Evolutionary conservation across 192 early-diverging fungal genomes (phyloP).

Genomic region (Umbelopsis sp.): DNA sequence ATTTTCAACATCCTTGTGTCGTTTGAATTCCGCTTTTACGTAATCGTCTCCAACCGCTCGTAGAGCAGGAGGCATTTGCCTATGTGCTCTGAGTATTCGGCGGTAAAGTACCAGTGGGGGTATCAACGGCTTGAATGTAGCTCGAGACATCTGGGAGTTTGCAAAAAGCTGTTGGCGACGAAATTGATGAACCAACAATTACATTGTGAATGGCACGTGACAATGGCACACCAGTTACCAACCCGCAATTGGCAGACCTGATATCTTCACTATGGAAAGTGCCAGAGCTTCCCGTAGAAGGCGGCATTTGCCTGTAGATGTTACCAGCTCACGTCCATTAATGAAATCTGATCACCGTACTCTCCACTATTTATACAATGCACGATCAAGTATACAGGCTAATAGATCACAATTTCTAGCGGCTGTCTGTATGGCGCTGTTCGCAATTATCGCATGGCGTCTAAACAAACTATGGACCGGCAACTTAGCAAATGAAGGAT

Average conservation of each 20-base stretch:
- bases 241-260: neutral
- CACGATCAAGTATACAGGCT: neutral
- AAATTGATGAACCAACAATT: too few relatives aligned
- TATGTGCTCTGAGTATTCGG: constrained; percentile 53
- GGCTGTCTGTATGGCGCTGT: neutral
- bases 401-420: neutral
- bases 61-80: constrained; percentile 48
- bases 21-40: constrained; percentile 60
- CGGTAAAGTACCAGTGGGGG: constrained; percentile 57
- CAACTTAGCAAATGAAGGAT: neutral
- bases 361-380: neutral
- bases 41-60: constrained; percentile 60
- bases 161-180: neutral
- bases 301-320: neutral
- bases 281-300: neutral
- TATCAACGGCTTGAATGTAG: constrained; percentile 36
- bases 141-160: constrained; percentile 1
- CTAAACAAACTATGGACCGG: neutral
- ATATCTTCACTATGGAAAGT: neutral
- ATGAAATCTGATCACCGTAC: neutral
- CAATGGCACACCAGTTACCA: neutral
- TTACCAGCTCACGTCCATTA: neutral
- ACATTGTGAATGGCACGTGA: neutral
- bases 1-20: constrained; percentile 57
- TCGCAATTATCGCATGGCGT: neutral